Base-by-base conservation (phyloP, 805 yeast genomes). In the Nakazawaea populi region DNA sequence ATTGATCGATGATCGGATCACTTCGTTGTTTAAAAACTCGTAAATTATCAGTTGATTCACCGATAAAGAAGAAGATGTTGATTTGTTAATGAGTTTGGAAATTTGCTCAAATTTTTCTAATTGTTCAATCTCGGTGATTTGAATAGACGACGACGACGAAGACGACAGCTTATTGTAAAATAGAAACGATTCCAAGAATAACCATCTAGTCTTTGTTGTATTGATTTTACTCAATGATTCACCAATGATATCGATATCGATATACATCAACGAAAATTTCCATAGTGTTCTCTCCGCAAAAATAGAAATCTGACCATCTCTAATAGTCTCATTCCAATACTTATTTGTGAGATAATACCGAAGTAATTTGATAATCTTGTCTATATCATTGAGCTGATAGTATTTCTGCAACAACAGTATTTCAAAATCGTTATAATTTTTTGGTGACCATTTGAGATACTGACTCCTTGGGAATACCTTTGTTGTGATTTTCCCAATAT, bases 231-330 rank as follows among this genome's bases (percentile, higher is more conserved):
- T 9, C 14, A 46, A 36, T 6, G 30, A 27, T 4, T 28, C 10
- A 2, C 18, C 7, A 30, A 31, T 27, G 5, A 3, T 11, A 9
- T 35, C 42, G 28, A 42, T 29, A 6, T 34, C 42, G 7, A 10
- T 6, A 24, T 10, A 41, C 14, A 41, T 11, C 9, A 46, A 14
- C 5, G 46, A 36, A 37, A 37, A 37, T 18, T 51, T 51, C 53
- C 53, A 51, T 11, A 51, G 37, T 6, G 50, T 46, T 29, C 53
- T 46, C 24, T 51, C 45, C 4, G 50, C 42, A 41, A 46, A 46
- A 6, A 18, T 3, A 3, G 53, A 51, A 4, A 51, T 28, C 18
- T 46, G 45, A 11, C 14, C 12, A 10, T 29, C 8, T 12, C 12
- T 7, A 9, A 51, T 28, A 10, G 30, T 10, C 4, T 36, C 6